A percentile compares a stretch with the other conserved stretches of the same genome.
Evolutionary conservation across 2,329 filamentous ascomycete species (phyloP).

Genomic region (Arachnomyces sp.): DNA sequence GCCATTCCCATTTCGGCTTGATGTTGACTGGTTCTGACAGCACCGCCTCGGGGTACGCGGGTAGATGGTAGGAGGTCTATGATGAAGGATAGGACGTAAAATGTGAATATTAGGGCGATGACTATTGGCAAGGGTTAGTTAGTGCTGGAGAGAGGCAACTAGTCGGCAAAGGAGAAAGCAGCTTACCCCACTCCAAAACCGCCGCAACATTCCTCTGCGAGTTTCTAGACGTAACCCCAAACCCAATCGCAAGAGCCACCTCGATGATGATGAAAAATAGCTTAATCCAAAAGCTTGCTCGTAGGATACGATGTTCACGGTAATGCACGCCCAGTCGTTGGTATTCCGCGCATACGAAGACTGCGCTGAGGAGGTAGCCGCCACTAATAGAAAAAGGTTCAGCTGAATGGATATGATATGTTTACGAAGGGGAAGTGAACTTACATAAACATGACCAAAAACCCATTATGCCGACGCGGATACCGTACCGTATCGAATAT

Average conservation of each 20-base stretch:
- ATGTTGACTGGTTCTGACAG: conserved; percentile 34
- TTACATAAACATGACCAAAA: conserved; percentile 71
- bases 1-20: conserved; percentile 19
- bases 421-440: conserved; percentile 13
- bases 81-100: conserved; percentile 79
- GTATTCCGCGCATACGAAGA: conserved; percentile 87
- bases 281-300: conserved; percentile 79
- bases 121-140: conserved; percentile 20
- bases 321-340: conserved; percentile 74
- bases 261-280: conserved; percentile 75
- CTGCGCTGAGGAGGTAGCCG: conserved; percentile 75
- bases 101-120: conserved; percentile 75
- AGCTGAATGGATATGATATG: not conserved
- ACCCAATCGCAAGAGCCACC: conserved; percentile 57
- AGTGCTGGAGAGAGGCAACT: too few species aligned
- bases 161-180: too few species aligned
- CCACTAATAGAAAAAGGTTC: conserved; percentile 26
- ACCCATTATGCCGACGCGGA: conserved; percentile 60
- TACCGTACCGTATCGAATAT: conserved; percentile 77
- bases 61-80: conserved; percentile 79
- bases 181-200: conserved; percentile 61
- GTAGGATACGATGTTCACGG: conserved; percentile 60
- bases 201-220: conserved; percentile 58
- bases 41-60: conserved; percentile 46
- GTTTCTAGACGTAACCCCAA: conserved; percentile 47